phyloP scores from a whole-genome alignment of 2,329 filamentous ascomycete genomes.

The Pseudophaeomoniella oleicola region DNA sequence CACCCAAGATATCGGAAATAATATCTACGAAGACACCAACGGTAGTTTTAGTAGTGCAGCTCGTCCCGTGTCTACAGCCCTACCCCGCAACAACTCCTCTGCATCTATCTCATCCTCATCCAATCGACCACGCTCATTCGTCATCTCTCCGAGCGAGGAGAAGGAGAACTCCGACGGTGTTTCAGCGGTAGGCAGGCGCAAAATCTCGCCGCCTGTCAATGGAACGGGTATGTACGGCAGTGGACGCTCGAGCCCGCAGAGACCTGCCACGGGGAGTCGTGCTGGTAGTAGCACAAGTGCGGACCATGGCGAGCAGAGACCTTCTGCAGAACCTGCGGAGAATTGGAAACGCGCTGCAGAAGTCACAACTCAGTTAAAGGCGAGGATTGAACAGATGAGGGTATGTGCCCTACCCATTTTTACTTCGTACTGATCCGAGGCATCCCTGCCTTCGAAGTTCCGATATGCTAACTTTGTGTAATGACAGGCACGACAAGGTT shows the following conservation, averaged over 20 bases:
- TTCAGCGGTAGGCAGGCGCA: conserved; percentile 23
- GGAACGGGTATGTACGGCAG: conserved; percentile 5
- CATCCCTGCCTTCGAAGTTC: conserved; percentile 4
- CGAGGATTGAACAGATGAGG: conserved; percentile 98
- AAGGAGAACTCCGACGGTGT: conserved; percentile 52
- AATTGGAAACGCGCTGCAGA: conserved; percentile 96
- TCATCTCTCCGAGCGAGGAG: conserved; percentile 45
- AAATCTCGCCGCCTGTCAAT: conserved; percentile 27
- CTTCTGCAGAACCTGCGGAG: conserved; percentile 44
- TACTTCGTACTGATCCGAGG: neutral
- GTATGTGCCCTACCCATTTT: conserved; percentile 22
- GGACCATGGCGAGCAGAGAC: conserved; percentile 17
- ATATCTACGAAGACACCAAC: conserved; percentile 23
- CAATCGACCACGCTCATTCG: neutral
- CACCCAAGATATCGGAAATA: conserved; percentile 34
- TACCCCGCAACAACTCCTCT: conserved; percentile 1
- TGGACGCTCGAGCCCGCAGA: conserved; percentile 6
- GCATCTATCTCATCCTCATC: neutral
- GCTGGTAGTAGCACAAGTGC: conserved; percentile 18
- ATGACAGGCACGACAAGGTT: conserved; percentile 27
- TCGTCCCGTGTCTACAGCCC: neutral
- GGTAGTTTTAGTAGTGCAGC: neutral
- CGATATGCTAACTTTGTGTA: conserved; percentile 2
- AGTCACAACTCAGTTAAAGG: conserved; percentile 93
- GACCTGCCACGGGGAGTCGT: conserved; percentile 14